Evolutionary conservation across 345 rosid genomes (phyloP).

Genomic region (Dimocarpus longan): DNA sequence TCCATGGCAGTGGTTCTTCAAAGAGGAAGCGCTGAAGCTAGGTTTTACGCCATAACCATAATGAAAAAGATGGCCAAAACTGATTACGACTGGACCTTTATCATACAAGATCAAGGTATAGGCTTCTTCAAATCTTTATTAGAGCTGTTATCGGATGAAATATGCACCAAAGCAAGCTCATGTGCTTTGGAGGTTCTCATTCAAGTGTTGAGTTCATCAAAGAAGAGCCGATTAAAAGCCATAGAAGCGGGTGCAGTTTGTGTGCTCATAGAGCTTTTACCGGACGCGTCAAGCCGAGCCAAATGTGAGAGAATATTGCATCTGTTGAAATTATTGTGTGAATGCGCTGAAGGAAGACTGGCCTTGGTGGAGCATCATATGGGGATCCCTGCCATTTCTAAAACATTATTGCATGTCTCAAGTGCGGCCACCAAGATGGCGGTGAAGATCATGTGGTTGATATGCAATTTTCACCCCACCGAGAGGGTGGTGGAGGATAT

Average conservation of each 20-base stretch:
- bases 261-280: constrained; percentile 38
- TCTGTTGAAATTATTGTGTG: constrained; percentile 34
- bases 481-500: constrained; percentile 38
- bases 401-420: constrained; percentile 30
- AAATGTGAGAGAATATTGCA: constrained; percentile 35
- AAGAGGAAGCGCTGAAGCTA: constrained; percentile 40
- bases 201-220: constrained; percentile 23
- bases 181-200: constrained; percentile 37
- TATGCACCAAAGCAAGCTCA: constrained; percentile 38
- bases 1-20: constrained; percentile 35
- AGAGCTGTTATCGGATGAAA: constrained; percentile 42
- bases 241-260: constrained; percentile 38
- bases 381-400: constrained; percentile 38
- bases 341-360: constrained; percentile 40
- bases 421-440: constrained; percentile 26
- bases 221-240: constrained; percentile 32
- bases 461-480: constrained; percentile 27
- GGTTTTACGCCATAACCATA: constrained; percentile 28
- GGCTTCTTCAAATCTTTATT: constrained; percentile 41
- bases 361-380: constrained; percentile 35
- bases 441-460: constrained; percentile 42
- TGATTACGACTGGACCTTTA: constrained; percentile 9
- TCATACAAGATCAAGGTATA: constrained; percentile 31
- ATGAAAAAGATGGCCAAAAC: constrained; percentile 27
- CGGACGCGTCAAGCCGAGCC: constrained; percentile 32